Evolutionary conservation across 345 rosid species (phyloP).

Genomic region (Arabidopsis arenosa): DNA sequence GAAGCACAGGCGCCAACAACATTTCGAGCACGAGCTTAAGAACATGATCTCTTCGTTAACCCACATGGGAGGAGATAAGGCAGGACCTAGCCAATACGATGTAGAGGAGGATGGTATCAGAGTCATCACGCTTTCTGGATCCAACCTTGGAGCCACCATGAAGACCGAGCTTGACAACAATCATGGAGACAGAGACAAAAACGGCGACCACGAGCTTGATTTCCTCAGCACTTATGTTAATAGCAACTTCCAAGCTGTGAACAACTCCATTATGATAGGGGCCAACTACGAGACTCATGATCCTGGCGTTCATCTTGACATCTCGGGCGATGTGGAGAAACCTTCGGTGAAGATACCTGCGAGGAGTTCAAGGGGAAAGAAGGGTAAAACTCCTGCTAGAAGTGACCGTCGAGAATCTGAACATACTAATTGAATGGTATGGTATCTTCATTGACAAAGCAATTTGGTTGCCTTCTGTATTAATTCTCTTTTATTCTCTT

Average conservation of each 20-base stretch:
- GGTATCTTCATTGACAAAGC: conserved; percentile 16
- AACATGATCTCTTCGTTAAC: conserved; percentile 41
- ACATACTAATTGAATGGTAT: conserved; percentile 35
- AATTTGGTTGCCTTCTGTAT: conserved; percentile 21
- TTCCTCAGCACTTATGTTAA: conserved; percentile 66
- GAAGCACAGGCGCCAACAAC: conserved; percentile 35
- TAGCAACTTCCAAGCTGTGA: conserved; percentile 90
- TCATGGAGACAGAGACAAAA: conserved; percentile 4
- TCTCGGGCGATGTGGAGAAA: conserved; percentile 52
- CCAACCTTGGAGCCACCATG: conserved; percentile 80
- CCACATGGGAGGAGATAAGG: conserved; percentile 46
- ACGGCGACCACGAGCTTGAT: conserved; percentile 50
- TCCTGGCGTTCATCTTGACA: conserved; percentile 89
- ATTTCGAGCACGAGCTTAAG: conserved; percentile 38
- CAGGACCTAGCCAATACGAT: conserved; percentile 50
- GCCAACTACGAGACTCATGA: conserved; percentile 73
- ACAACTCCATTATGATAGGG: conserved; percentile 83
- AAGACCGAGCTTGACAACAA: conserved; percentile 63
- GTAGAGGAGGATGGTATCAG: conserved; percentile 52
- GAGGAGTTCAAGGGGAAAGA: conserved; percentile 28
- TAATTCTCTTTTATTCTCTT: background rate
- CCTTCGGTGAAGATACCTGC: conserved; percentile 29
- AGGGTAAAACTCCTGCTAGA: conserved; percentile 20
- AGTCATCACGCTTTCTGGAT: conserved; percentile 79
- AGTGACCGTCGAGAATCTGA: conserved; percentile 34